A percentile compares a stretch with the other conserved stretches of the same genome.
phyloP scores from a whole-genome alignment of 2,329 filamentous ascomycete genomes.

The Alternaria incomplexa region DNA sequence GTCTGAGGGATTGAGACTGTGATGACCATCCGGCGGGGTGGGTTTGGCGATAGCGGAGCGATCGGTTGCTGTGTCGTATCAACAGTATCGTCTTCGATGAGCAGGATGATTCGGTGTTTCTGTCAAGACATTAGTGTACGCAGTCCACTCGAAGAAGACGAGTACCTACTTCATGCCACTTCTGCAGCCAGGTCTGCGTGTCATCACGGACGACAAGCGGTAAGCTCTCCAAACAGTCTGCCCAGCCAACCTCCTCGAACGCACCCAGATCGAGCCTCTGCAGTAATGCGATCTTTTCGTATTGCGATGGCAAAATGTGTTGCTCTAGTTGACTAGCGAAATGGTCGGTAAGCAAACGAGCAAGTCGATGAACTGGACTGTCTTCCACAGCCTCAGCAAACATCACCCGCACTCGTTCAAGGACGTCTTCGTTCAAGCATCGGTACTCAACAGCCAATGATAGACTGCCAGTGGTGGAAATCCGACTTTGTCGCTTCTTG shows the following conservation, averaged over 20 bases:
- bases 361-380: constrained; percentile 55
- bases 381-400: constrained; percentile 57
- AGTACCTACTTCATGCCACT: constrained; percentile 62
- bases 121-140: constrained; percentile 27
- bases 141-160: accelerated
- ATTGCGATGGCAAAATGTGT: constrained; percentile 55
- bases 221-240: constrained; percentile 58
- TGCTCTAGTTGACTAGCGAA: constrained; percentile 56
- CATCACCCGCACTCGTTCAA: constrained; percentile 52
- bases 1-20: constrained; percentile 88
- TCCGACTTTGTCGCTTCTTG: constrained; percentile 27
- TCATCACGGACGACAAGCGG: constrained; percentile 52
- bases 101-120: constrained; percentile 29
- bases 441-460: constrained; percentile 77
- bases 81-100: constrained; percentile 19
- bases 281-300: constrained; percentile 62
- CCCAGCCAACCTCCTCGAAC: constrained; percentile 62
- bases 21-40: constrained; percentile 74
- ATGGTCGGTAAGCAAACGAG: constrained; percentile 59
- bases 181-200: constrained; percentile 58
- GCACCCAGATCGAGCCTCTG: constrained; percentile 59
- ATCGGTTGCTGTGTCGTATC: constrained; percentile 8
- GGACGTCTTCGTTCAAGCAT: constrained; percentile 76
- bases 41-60: constrained; percentile 41
- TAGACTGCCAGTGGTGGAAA: constrained; percentile 52